These are phyloP conservation scores for Phytophthora ramorum DNA, from an alignment of 352 stramenopile species.

Conservation along the genomic window DNA sequence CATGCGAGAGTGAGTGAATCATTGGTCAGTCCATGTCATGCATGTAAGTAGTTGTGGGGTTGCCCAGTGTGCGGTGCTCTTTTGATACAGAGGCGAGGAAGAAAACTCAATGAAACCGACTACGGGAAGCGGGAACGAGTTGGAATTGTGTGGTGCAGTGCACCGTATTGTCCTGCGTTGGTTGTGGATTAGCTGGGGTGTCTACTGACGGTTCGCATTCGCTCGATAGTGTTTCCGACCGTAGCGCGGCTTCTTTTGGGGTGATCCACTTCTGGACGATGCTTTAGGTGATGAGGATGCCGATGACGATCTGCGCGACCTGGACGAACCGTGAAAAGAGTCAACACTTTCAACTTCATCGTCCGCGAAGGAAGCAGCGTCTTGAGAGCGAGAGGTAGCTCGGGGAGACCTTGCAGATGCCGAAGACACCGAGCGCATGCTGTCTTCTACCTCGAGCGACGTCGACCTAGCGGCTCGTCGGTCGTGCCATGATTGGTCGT, in stretches of 20 bases:
- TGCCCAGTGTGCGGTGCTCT: constrained; percentile 29
- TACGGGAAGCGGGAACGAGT: constrained; percentile 24
- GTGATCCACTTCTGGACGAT: constrained; percentile 39
- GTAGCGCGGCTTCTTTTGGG: constrained; percentile 67
- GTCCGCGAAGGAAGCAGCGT: constrained; percentile 36
- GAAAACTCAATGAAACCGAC: constrained; percentile 33
- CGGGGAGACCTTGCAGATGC: constrained; percentile 10
- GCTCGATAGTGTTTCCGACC: constrained; percentile 82
- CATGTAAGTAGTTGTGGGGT: constrained; percentile 48
- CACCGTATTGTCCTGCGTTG: constrained; percentile 7
- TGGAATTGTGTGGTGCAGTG: constrained; percentile 22
- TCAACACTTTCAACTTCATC: constrained; percentile 32
- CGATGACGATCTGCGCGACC: constrained; percentile 45
- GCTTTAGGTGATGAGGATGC: constrained; percentile 39
- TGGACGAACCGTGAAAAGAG: constrained; percentile 27
- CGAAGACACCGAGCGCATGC: constrained; percentile 20
- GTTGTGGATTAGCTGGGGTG: neutral
- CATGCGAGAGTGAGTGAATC: constrained; percentile 74
- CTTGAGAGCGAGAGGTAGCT: constrained; percentile 20
- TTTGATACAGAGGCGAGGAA: constrained; percentile 33
- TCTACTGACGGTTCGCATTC: constrained; percentile 67
- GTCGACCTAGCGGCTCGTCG: constrained; percentile 23
- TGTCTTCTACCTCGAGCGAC: constrained; percentile 40
- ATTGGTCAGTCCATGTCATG: constrained; percentile 63
- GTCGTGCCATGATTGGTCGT: constrained; percentile 12